Evolutionary conservation across 2,329 filamentous ascomycete genomes (phyloP).

Genomic region (Aspergillus caelatus): DNA sequence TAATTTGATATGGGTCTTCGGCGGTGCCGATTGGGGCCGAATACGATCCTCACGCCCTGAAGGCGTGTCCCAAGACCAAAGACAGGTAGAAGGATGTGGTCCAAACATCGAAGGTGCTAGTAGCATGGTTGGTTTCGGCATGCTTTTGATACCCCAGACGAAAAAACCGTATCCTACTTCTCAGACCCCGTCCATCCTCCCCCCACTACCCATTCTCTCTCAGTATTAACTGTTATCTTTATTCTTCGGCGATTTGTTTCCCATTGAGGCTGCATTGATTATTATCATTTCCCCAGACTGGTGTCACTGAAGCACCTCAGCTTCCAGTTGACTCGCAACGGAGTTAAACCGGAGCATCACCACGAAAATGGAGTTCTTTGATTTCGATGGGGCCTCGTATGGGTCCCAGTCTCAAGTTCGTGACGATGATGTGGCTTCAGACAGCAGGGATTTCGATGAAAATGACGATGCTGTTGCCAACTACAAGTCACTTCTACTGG

Average conservation of each 20-base stretch:
- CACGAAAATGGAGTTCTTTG: conserved; percentile 49
- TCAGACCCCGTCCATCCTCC: conserved; percentile 21
- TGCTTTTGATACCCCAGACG: conserved; percentile 32
- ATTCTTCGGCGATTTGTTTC: background rate
- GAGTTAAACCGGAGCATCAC: conserved; percentile 2
- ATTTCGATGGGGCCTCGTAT: conserved; percentile 50
- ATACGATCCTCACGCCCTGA: conserved; percentile 5
- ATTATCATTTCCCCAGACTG: background rate
- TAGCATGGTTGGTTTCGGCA: conserved; percentile 19
- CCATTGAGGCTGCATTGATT: conserved; percentile 1
- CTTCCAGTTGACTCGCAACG: background rate
- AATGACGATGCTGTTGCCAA: conserved; percentile 39
- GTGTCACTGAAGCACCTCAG: background rate
- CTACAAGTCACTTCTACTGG: conserved; percentile 45
- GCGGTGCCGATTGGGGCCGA: conserved; percentile 3
- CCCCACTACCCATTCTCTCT: conserved; percentile 11
- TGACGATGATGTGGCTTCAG: conserved; percentile 44
- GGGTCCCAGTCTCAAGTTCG: conserved; percentile 37
- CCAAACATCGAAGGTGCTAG: conserved; percentile 25
- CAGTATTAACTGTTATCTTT: background rate
- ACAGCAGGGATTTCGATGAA: conserved; percentile 42
- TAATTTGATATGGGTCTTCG: background rate
- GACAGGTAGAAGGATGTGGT: conserved; percentile 19
- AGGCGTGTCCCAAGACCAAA: conserved; percentile 14
- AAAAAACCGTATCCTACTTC: conserved; percentile 18